phyloP scores from a whole-genome alignment of 208 protist genomes.

The Acanthamoeba rhysodes region DNA sequence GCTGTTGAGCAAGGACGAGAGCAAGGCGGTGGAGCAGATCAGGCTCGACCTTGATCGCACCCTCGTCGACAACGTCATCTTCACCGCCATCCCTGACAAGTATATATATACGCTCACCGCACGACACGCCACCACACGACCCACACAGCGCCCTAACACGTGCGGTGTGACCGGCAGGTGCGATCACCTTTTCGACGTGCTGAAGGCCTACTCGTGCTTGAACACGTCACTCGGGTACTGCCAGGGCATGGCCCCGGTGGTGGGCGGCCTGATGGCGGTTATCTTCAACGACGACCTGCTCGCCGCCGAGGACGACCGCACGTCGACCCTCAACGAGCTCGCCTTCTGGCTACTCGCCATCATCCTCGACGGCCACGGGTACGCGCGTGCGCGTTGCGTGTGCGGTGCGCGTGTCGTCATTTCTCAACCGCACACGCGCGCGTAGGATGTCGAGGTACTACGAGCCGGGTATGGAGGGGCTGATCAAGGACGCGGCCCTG shows the following conservation, averaged over 20 bases:
- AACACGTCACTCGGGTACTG: slow-evolving; percentile 31
- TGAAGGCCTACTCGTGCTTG: slow-evolving; percentile 29
- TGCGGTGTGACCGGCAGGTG: not conserved
- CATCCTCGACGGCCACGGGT: slow-evolving; percentile 29
- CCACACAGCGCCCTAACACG: too few relatives aligned
- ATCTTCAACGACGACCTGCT: not conserved
- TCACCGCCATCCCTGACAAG: slow-evolving; percentile 28
- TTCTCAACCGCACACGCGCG: not conserved
- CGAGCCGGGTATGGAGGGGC: slow-evolving; percentile 36
- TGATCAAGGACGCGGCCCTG: slow-evolving; percentile 32
- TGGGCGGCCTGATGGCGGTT: slow-evolving; percentile 28
- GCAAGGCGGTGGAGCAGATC: slow-evolving; percentile 54
- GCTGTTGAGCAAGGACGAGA: not conserved
- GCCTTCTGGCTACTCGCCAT: slow-evolving; percentile 21
- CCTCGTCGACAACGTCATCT: not conserved
- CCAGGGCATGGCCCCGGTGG: slow-evolving; percentile 40
- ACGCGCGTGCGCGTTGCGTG: not conserved
- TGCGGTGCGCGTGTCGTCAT: not conserved
- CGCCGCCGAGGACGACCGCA: not conserved
- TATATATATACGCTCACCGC: not conserved
- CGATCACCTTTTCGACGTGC: slow-evolving; percentile 16
- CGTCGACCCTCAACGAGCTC: not conserved
- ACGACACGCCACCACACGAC: not conserved
- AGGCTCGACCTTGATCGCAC: slow-evolving; percentile 19
- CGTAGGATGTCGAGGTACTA: slow-evolving; percentile 21